A percentile compares a stretch with the other conserved stretches of the same genome.
Conservation (phyloP, 176 grass and related monocot species). For the Chrysopogon serrulatus region DNA sequence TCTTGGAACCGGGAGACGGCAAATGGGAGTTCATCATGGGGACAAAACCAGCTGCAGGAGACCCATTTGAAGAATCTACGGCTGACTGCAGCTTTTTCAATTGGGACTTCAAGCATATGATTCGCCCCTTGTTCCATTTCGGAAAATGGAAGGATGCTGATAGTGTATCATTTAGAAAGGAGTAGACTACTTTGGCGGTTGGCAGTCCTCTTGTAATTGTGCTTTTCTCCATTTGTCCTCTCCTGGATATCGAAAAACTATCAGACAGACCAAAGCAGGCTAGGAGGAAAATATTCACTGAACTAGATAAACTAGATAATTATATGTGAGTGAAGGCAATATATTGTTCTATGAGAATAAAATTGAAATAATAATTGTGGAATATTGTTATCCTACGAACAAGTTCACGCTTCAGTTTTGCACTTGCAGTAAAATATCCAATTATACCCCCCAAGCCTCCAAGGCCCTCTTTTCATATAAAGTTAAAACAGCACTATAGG, state of each 20-base stretch:
- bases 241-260: constrained; percentile 38
- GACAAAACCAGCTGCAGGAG: constrained; percentile 43
- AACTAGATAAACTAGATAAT: not conserved
- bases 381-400: not conserved
- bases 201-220: constrained; percentile 62
- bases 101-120: constrained; percentile 73
- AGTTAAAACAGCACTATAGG: not conserved
- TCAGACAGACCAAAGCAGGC: constrained; percentile 24
- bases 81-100: constrained; percentile 66
- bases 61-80: constrained; percentile 38
- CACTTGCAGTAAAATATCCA: not conserved
- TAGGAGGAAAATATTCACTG: not conserved
- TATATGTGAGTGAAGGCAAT: not conserved
- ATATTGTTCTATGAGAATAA: not conserved
- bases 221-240: constrained; percentile 92
- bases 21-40: constrained; percentile 38
- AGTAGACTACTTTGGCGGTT: constrained; percentile 64
- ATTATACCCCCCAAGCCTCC: not conserved
- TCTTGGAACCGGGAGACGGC: constrained; percentile 41
- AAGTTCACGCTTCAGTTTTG: not conserved
- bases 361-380: not conserved
- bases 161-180: constrained; percentile 68
- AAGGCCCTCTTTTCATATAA: not conserved
- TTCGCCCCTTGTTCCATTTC: constrained; percentile 88
- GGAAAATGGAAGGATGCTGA: constrained; percentile 81